Base-by-base conservation (phyloP, 345 rosid species). In the Citrus maxima region DNA sequence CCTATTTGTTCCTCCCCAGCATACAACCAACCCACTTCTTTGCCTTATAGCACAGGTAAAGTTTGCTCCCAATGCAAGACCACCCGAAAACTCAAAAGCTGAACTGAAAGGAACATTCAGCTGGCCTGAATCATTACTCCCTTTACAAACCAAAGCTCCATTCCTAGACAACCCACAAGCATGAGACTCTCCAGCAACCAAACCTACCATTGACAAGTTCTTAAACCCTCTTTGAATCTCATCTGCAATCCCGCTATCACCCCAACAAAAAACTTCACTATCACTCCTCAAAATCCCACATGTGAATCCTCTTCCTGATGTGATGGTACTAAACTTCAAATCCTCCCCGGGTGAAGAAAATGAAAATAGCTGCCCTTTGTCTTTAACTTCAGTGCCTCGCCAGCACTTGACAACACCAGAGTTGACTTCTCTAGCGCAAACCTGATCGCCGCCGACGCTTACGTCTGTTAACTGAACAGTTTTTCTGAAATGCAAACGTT, bases 401-500 rank as follows among this genome's bases (percentile, higher is more conserved):
- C 92, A 89, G 81, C 95, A 91, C 72, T 73, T 82, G 28, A 83
- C 87, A 1, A 73, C 35, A 2, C 88, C 87, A 37, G 88, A 81
- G 66, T 54, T 67, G 77, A 85, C 84, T 72, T 86, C 90, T 77
- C 80, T 82, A 10, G 90, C 90, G 59, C 93, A 89, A 37, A 88
- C 91, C 55, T 89, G 91, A 69, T 84, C 82, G 68, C 78, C 88
- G 8, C 91, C 91, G 10, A 91, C 93, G 1, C 87, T 51, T 25
- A 89, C 70, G 81, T 82, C 88, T 7, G 86, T 81, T 76, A 91
- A 80, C 22, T 40, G 62, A 27, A 73, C 76, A 1, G 72, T 71
- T 18, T 67, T 25, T 70, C 80, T 86, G 81, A 68, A 75, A 75
- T 84, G 87, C 49, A 89, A 84, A 27, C 90, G 81, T 72, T 59